Base-by-base conservation (phyloP, 306 rosid species). In the Dicorynia guianensis region DNA sequence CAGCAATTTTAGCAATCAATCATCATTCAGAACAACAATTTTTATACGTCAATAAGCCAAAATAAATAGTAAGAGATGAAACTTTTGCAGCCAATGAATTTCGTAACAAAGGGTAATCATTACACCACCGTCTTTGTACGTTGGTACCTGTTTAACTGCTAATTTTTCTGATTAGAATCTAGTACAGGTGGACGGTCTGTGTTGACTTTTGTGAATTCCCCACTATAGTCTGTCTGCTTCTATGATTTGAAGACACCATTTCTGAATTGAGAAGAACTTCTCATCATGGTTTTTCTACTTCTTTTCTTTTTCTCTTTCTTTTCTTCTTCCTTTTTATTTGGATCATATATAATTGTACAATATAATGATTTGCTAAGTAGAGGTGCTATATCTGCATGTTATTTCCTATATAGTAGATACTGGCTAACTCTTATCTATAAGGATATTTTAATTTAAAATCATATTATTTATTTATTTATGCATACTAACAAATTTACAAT, bases 81-180 rank as follows among this genome's bases (percentile, higher is more conserved):
- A 74, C 78, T 53, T 84, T 66, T 50, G 61, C 34, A 79, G 49
- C 85, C 69, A 69, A 76, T 76, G 47, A 72, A 46, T 52, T 17
- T 39, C 12, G 20, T n/a, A 73, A 40, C 59, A 58, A 47, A 38
- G 18, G 68, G 82, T 1, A 79, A 79, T 71, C 69, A 67, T 52
- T 2, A 25, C 30, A 25, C 30, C 30, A 36, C 69, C 66, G 33
- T 78, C 54, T 64, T 55, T 19, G 77, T 80, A 76, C 74, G 9
- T 62, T 72, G 50, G 55, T 73, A 77, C 84, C 80, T 84, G 87
- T 78, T 78, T 1, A 68, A 60, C 40, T 74, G 34, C 6, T 73
- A 13, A 67, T 10, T 35, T 73, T 18, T 83, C 3, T 66, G 12
- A 76, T 79, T 60, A 60, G 38, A 33, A 20, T 72, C 67, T 67